Evolutionary conservation across 306 rosid genomes (phyloP), one percentile per base, ranked within the genome.

Genomic region (Begonia peltatifolia): DNA sequence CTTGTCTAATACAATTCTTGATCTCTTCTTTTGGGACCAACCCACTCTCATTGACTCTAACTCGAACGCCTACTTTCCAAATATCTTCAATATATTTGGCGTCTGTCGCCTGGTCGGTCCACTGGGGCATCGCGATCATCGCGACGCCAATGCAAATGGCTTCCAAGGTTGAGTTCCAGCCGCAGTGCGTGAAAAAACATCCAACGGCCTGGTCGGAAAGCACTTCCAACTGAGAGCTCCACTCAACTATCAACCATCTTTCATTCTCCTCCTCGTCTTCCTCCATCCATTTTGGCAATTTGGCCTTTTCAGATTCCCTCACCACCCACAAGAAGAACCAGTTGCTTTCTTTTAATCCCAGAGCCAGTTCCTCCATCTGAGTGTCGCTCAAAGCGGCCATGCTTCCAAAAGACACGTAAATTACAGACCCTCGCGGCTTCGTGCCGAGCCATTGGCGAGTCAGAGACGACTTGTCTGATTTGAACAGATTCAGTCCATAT

Each of bases 331-430:
- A 41, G 79, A 79, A 79, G 61, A 55, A 41, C 61, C 43, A 36
- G 16, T 73, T 67, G 50, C 62, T 64, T 54, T 36, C 61, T 36
- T 63, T 64, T 54, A 83, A 17, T 0, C 72, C 81, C 2, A 57
- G 9, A 17, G 79, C 70, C 12, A 83, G 71, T 52, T 83, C 84
- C 56, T 25, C 54, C 81, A 79, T 74, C 54, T 83, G 84, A 38
- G 58, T 53, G 47, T 8, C 60, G 57, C 68, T 69, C 0, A 83
- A 52, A 12, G 10, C 44, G 1, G 68, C 79, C 68, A 74, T 64
- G 73, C 84, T 83, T 0, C 93, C 87, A 51, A 76, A 83, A 11
- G 93, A 71, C 41, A 74, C 66, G 44, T 76, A 83, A 16, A 76
- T 57, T 1, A 74, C 79, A 0, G 87, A 76, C 3, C 14, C 64